These are phyloP conservation scores for Akebia trifoliata DNA, from an alignment of 164 flowering plant genomes.

Conservation along the genomic window DNA sequence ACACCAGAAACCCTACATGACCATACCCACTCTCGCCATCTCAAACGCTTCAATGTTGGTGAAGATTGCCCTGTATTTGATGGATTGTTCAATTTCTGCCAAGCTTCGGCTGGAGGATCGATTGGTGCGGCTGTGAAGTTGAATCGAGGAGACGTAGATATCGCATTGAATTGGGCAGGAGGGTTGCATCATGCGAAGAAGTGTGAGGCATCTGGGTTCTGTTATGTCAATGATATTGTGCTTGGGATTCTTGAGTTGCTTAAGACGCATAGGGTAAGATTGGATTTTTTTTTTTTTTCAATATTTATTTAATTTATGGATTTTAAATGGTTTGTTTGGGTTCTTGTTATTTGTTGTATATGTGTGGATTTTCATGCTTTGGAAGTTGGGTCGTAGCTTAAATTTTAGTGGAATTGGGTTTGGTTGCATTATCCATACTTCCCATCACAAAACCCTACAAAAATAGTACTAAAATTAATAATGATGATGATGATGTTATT, in stretches of 20 bases:
- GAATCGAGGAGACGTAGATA: slow-evolving; percentile 44
- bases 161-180: slow-evolving; percentile 64
- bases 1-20: slow-evolving; percentile 34
- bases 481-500: too few species aligned
- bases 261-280: slow-evolving; percentile 41
- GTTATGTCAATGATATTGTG: slow-evolving; percentile 61
- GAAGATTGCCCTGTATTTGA: slow-evolving; percentile 64
- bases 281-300: not conserved
- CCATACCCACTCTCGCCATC: slow-evolving; percentile 25
- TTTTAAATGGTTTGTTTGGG: not conserved
- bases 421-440: too few species aligned
- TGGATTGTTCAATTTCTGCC: slow-evolving; percentile 49
- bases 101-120: slow-evolving; percentile 50
- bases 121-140: slow-evolving; percentile 54
- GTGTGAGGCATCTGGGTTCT: slow-evolving; percentile 61
- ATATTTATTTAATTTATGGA: not conserved
- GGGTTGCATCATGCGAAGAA: slow-evolving; percentile 63
- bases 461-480: too few species aligned
- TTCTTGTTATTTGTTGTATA: not conserved
- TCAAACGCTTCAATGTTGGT: slow-evolving; percentile 52
- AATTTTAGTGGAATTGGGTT: too few species aligned
- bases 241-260: slow-evolving; percentile 58
- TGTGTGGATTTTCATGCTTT: too few species aligned
- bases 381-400: too few species aligned
- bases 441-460: too few species aligned